Base-by-base conservation (phyloP, 2,329 filamentous ascomycete species). In the Didymella exigua region DNA sequence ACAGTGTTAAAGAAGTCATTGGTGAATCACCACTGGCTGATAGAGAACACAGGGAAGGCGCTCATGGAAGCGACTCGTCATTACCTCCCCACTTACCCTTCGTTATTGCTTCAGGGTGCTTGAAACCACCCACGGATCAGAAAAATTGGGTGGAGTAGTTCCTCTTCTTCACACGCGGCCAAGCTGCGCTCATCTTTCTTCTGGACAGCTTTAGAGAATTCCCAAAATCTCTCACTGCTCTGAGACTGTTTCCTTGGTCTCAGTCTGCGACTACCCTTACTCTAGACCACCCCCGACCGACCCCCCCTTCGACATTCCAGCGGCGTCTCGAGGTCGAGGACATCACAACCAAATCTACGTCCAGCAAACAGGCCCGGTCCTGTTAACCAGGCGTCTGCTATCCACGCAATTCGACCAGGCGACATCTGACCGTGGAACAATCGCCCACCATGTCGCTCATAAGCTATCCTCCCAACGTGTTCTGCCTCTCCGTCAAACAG, bases 401-500 rank as follows among this genome's bases (percentile, higher is more conserved):
- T 13, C 44, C 23, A 33, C 30, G 8, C 42, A 37, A 27, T 40
- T 5, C 44, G 16, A 44, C 37, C 26, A 30, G 30, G 31, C 30
- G 23, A 38, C 31, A 29, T 30, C 29, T 43, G 27, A 36, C 48
- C 31, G 36, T 48, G 41, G 40, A 41, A 55, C 40, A 24, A 36
- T 3, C 6, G 18, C 9, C 41, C 47, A 45, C 37, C 14, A 55
- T 55, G 52, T 55, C 52, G 40, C 52, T 55, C 41, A 18, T 55
- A 21, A 21, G 29, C 7, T 27, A 46, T 8, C 11, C 27, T 19
- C 16, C 34, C 6, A 38, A 33, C 27, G 18, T 14, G 33, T 64
- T 50, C 33, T 18, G 26, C 11, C 10, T 42, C 13, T 49, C 59
- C 3, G 2, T 30, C 3, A 49, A 91, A 62, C 89, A 91, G 76